These are phyloP conservation scores for Pleurotus salmoneostramineus DNA, from an alignment of 768 basidiomycete species.

Conservation along the genomic window DNA sequence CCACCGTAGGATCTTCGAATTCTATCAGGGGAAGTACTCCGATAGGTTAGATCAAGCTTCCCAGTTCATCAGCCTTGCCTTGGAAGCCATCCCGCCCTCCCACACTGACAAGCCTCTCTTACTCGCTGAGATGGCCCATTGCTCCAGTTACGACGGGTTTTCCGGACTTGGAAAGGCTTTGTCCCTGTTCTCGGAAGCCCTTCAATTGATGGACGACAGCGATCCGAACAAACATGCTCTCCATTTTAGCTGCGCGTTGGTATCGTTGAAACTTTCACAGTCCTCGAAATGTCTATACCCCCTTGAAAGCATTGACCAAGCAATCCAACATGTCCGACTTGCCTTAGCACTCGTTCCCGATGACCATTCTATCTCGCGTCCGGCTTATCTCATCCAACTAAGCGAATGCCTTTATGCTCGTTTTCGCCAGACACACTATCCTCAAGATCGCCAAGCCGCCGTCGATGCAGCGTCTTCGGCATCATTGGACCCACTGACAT, in stretches of 20 bases:
- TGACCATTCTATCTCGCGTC: not conserved
- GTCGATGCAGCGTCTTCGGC: not conserved
- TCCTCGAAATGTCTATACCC: constrained; percentile 1
- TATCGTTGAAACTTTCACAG: not conserved
- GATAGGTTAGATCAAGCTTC: not conserved
- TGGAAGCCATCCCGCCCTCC: not conserved
- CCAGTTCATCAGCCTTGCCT: not conserved
- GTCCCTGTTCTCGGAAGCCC: not conserved
- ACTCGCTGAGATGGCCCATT: not conserved
- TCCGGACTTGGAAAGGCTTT: not conserved
- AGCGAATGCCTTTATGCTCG: not conserved
- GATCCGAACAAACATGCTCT: not conserved
- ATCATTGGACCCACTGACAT: not conserved
- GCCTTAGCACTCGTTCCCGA: constrained; percentile 2
- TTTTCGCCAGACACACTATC: not conserved
- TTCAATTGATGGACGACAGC: not conserved
- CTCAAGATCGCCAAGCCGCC: not conserved
- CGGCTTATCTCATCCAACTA: constrained; percentile 6
- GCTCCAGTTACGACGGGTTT: not conserved
- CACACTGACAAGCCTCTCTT: not conserved
- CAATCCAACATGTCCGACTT: not conserved
- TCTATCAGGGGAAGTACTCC: not conserved
- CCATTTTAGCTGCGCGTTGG: not conserved
- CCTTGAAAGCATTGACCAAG: constrained; percentile 1
- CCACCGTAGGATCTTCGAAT: not conserved